Base-by-base conservation (phyloP, 768 basidiomycete species). In the Suillus alpinus region DNA sequence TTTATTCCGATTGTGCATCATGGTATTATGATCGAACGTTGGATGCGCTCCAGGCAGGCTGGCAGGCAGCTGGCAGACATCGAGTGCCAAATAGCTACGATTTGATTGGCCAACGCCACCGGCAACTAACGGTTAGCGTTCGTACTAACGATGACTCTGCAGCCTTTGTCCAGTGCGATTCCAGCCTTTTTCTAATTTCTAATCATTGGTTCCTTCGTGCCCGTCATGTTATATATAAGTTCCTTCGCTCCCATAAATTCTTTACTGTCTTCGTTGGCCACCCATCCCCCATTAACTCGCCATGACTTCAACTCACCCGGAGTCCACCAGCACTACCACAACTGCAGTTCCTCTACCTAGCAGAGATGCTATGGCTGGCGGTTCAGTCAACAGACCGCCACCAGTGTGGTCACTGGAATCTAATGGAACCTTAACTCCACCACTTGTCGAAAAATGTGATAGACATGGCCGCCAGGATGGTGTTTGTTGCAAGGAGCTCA, bases 401-500 rank as follows among this genome's bases (percentile, higher is more conserved):
- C 84, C 87, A 2, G 83, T 91, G 0, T 92, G 91, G 91, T 73
- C 86, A 8, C 78, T 91, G 23, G 77, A 82, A 23, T 71, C 83
- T 5, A 73, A 69, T 12, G 63, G 76, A 3, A 73, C 76, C 1
- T 67, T 75, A 14, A 67, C 75, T 1, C 73, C 81, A 0, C 83
- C 88, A 0, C 74, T 85, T 3, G 74, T 78, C 6, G 76, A 83
- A 23, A 85, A 86, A 69, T 92, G 91, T 68, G 80, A 81, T 16
- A 75, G 81, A 62, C 75, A 83, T 58, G 73, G 76, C 36, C 80
- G 81, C 36, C 76, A 76, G 49, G 83, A 82, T 56, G 91, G 89
- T 8, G 74, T 94, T 4, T 96, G 95, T 76, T 97, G 94, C 78
- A 90, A 92, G 68, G 92, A 95, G 58, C 84, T 96, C 61, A 92